Conservation (phyloP, 2,329 filamentous ascomycete species). For the Sarocladium brachiariae region DNA sequence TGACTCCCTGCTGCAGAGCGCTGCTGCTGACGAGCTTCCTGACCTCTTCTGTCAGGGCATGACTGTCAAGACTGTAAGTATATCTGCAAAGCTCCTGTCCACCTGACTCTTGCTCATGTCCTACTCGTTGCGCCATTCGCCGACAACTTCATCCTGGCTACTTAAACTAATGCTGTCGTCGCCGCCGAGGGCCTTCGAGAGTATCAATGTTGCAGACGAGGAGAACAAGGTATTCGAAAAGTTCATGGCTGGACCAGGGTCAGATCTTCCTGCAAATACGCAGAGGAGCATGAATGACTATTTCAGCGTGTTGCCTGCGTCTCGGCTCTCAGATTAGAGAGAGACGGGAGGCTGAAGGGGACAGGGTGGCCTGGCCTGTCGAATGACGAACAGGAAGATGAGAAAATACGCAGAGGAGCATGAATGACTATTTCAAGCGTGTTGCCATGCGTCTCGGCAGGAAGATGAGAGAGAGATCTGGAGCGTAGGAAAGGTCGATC, state of each 20-base stretch:
- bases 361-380: conserved; percentile 73
- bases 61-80: conserved; percentile 63
- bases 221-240: conserved; percentile 85
- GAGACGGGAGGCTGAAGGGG: conserved; percentile 89
- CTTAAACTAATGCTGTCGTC: conserved; percentile 76
- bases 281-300: conserved; percentile 95
- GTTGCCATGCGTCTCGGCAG: too few relatives aligned
- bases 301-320: conserved; percentile 84
- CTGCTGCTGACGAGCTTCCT: conserved; percentile 66
- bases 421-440: too few relatives aligned
- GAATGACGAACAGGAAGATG: conserved; percentile 89
- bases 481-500: conserved; percentile 87
- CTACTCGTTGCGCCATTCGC: conserved; percentile 60
- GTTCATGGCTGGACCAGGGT: conserved; percentile 66
- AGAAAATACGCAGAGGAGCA: too few relatives aligned
- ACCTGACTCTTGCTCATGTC: conserved; percentile 3
- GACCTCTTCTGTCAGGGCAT: conserved; percentile 77
- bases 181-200: conserved; percentile 64
- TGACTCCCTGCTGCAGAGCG: conserved; percentile 56
- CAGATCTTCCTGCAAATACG: conserved; percentile 59
- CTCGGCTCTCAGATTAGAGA: conserved; percentile 84
- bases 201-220: conserved; percentile 78
- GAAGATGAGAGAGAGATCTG: conserved; percentile 94
- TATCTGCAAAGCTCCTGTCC: too few relatives aligned
- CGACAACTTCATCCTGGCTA: conserved; percentile 81